Percentiles rank a stretch among this genome's conserved stretches.
phyloP scores from a whole-genome alignment of 2,329 filamentous ascomycete species.

The Epicoccum nigrum region DNA sequence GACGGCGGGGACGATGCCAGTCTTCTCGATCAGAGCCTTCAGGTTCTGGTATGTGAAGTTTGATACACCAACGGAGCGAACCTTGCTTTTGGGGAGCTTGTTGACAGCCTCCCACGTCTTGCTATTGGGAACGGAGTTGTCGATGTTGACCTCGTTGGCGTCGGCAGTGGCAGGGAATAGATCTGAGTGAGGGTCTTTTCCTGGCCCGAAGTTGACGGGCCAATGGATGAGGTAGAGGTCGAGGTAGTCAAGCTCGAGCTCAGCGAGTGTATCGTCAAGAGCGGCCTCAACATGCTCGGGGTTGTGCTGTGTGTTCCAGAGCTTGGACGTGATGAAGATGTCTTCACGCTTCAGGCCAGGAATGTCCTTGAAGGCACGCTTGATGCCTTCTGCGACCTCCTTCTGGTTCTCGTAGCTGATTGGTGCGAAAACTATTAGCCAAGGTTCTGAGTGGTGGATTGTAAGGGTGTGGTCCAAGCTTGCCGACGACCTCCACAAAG shows the following conservation, averaged over 20 bases:
- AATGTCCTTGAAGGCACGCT: conserved; percentile 36
- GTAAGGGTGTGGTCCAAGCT: conserved; percentile 25
- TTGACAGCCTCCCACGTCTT: conserved; percentile 49
- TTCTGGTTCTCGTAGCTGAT: conserved; percentile 43
- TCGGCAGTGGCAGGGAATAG: conserved; percentile 52
- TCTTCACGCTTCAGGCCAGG: conserved; percentile 39
- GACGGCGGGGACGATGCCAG: conserved; percentile 33
- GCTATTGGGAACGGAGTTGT: conserved; percentile 36
- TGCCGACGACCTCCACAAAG: conserved; percentile 21
- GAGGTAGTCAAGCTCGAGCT: conserved; percentile 88
- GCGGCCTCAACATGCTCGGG: conserved; percentile 69
- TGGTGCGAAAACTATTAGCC: conserved; percentile 34
- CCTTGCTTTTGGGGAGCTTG: conserved; percentile 47
- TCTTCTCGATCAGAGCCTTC: conserved; percentile 62
- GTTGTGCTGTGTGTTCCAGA: conserved; percentile 91
- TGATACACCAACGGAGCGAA: conserved; percentile 38
- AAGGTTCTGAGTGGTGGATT: conserved; percentile 7
- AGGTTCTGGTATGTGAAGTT: conserved; percentile 47
- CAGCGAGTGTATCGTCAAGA: conserved; percentile 72
- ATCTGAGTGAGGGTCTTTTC: conserved; percentile 49
- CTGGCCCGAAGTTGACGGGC: conserved; percentile 74
- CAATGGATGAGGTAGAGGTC: conserved; percentile 90
- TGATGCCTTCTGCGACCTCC: conserved; percentile 40
- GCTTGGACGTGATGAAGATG: conserved; percentile 71
- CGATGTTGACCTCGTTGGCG: conserved; percentile 57